These are phyloP conservation scores for Stachybotrys echinatus DNA, from an alignment of 2,329 filamentous ascomycete genomes.

Conservation along the genomic window DNA sequence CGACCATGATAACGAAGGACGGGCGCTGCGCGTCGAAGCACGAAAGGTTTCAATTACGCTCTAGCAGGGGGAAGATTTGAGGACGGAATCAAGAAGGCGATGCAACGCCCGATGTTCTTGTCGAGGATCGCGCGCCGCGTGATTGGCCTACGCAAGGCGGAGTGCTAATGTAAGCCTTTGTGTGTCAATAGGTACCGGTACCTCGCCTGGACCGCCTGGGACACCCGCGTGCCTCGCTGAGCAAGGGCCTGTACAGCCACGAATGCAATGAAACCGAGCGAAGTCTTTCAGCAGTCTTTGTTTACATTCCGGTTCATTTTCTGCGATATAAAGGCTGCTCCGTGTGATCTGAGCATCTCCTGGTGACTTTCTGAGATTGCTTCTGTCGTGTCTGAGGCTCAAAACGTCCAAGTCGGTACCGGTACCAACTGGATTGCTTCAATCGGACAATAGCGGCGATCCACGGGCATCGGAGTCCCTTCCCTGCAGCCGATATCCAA, in stretches of 20 bases:
- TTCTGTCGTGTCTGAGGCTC: too few relatives aligned
- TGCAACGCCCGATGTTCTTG: background rate
- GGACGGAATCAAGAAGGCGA: background rate
- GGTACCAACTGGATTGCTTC: background rate
- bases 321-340: too few relatives aligned
- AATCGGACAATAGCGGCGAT: background rate
- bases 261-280: background rate
- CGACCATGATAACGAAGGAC: constrained; percentile 23
- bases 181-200: background rate
- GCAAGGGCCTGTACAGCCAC: too few relatives aligned
- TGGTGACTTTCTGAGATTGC: too few relatives aligned
- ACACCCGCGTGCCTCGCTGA: too few relatives aligned
- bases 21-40: constrained; percentile 2
- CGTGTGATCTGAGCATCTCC: too few relatives aligned
- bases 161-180: background rate
- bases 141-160: constrained; percentile 7
- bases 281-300: background rate
- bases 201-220: background rate
- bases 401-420: background rate
- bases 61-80: background rate
- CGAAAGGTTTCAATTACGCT: background rate
- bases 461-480: background rate
- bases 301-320: too few relatives aligned
- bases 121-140: constrained; percentile 4
- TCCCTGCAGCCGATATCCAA: too few relatives aligned